Evolutionary conservation across 1,284 basidiomycete genomes (phyloP).

Genomic region (Sanghuangporus baumii): DNA sequence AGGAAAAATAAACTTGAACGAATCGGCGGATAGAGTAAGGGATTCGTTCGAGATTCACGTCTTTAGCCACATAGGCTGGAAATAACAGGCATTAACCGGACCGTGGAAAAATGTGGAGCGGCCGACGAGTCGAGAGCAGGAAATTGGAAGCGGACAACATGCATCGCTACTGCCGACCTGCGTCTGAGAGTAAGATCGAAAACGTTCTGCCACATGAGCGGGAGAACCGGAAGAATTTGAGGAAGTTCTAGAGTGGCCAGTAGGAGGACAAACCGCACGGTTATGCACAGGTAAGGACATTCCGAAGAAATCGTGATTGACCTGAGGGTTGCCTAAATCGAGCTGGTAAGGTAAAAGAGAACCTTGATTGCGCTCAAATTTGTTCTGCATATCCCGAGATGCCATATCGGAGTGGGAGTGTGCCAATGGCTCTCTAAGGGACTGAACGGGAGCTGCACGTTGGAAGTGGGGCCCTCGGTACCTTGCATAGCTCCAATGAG

Average conservation of each 20-base stretch:
- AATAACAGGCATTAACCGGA: background rate
- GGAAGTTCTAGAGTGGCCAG: conserved; percentile 53
- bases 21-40: background rate
- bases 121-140: conserved; percentile 1
- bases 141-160: background rate
- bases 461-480: conserved; percentile 46
- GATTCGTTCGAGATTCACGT: background rate
- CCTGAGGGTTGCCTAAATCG: background rate
- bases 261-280: conserved; percentile 24
- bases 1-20: background rate
- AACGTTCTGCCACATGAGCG: conserved; percentile 36
- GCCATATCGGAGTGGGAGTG: background rate
- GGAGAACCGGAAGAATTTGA: conserved; percentile 43
- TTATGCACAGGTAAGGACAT: background rate
- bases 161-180: conserved; percentile 39
- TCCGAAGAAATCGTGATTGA: background rate
- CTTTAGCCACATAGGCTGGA: conserved; percentile 13
- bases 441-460: conserved; percentile 35
- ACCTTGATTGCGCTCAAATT: background rate
- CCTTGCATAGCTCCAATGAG: conserved; percentile 66
- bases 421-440: conserved; percentile 20
- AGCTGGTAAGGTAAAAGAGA: background rate
- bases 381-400: conserved; percentile 1
- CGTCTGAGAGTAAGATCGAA: conserved; percentile 56
- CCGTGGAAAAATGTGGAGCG: background rate